Evolutionary conservation across 2,329 filamentous ascomycete species (phyloP).

Genomic region (Hymenoscyphus occultus): DNA sequence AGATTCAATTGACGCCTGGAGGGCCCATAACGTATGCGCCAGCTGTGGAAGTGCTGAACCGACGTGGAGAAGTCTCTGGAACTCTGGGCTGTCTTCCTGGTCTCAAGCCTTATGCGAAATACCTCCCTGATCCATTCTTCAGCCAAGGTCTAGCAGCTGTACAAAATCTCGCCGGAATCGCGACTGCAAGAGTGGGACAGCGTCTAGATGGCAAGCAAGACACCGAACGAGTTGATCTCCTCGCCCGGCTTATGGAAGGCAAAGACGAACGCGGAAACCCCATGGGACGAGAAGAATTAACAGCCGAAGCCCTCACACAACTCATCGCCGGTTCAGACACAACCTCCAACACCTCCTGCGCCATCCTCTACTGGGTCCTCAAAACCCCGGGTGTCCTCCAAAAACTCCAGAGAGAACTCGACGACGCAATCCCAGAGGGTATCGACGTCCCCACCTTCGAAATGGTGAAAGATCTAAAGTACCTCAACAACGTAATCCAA

Average conservation of each 20-base stretch:
- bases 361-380: slow-evolving; percentile 73
- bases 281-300: slow-evolving; percentile 75
- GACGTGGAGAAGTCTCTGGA: slow-evolving; percentile 80
- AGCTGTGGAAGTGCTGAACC: slow-evolving; percentile 85
- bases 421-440: slow-evolving; percentile 60
- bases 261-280: slow-evolving; percentile 75
- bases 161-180: slow-evolving; percentile 80
- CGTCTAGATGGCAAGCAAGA: slow-evolving; percentile 68
- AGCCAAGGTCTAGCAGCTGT: slow-evolving; percentile 70
- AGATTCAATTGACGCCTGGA: slow-evolving; percentile 62
- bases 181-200: slow-evolving; percentile 74
- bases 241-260: slow-evolving; percentile 81
- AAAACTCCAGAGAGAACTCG: slow-evolving; percentile 74
- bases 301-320: slow-evolving; percentile 85
- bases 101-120: slow-evolving; percentile 77
- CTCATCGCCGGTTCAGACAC: slow-evolving; percentile 79
- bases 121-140: slow-evolving; percentile 81
- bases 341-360: slow-evolving; percentile 77
- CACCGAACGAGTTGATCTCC: slow-evolving; percentile 71
- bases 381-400: slow-evolving; percentile 66
- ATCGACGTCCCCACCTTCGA: slow-evolving; percentile 67
- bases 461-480: slow-evolving; percentile 71
- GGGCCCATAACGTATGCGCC: slow-evolving; percentile 65
- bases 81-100: slow-evolving; percentile 71
- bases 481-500: slow-evolving; percentile 72